phyloP scores from a whole-genome alignment of 495 filamentous ascomycete species.

The Aspergillus bertholletiae region DNA sequence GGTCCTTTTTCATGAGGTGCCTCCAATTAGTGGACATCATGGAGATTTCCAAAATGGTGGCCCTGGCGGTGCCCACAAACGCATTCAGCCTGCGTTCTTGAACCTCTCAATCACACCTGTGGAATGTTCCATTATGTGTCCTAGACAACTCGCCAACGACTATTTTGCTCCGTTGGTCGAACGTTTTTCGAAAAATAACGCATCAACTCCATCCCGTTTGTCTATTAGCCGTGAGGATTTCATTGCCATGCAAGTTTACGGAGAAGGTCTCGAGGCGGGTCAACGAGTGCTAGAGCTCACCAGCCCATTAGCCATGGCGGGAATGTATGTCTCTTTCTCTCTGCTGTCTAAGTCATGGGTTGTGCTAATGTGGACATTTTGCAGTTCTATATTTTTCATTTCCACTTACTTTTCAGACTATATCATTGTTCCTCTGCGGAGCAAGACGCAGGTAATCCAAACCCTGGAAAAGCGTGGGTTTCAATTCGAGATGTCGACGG shows the following conservation, averaged over 20 bases:
- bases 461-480: slow-evolving; percentile 80
- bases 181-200: slow-evolving; percentile 30
- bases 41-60: slow-evolving; percentile 30
- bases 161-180: slow-evolving; percentile 71
- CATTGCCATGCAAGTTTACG: slow-evolving; percentile 82
- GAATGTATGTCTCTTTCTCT: slow-evolving; percentile 59
- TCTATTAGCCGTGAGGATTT: slow-evolving; percentile 79
- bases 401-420: slow-evolving; percentile 98
- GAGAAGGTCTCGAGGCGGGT: slow-evolving; percentile 87
- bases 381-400: slow-evolving; percentile 91
- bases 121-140: slow-evolving; percentile 91
- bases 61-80: slow-evolving; percentile 27
- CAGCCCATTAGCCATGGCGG: slow-evolving; percentile 83
- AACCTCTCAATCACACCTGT: slow-evolving; percentile 91
- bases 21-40: slow-evolving; percentile 26
- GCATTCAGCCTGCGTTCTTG: slow-evolving; percentile 68
- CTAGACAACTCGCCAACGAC: slow-evolving; percentile 61
- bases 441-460: slow-evolving; percentile 66
- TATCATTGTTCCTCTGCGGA: slow-evolving; percentile 80
- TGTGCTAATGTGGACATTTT: slow-evolving; percentile 4
- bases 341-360: background rate
- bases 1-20: slow-evolving; percentile 68
- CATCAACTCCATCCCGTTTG: slow-evolving; percentile 46
- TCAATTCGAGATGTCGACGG: slow-evolving; percentile 70
- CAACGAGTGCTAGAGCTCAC: slow-evolving; percentile 90